Percentiles rank a stretch among this genome's conserved stretches.
Conservation (phyloP, 257 asterid species). For the Penstemon newberryi region DNA sequence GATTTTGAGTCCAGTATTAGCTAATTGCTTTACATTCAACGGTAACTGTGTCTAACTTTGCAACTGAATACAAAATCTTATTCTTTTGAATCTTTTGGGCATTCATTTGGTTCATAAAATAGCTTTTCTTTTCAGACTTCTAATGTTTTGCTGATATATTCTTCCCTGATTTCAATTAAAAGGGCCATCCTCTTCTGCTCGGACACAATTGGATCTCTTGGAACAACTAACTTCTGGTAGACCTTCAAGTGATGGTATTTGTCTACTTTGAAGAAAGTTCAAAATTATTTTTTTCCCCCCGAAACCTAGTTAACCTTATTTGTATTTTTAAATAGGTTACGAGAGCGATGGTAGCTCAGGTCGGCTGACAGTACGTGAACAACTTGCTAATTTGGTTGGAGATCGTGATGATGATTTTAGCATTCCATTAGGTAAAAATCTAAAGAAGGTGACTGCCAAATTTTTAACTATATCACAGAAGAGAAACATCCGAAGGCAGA, state of each 20-base stretch:
- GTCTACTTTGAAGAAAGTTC: not conserved
- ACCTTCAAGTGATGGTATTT: slow-evolving; percentile 49
- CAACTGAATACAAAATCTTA: not conserved
- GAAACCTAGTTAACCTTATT: slow-evolving; percentile 1
- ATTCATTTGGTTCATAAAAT: slow-evolving; percentile 3
- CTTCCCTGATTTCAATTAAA: slow-evolving; percentile 14
- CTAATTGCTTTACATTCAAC: not conserved
- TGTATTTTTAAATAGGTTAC: slow-evolving; percentile 46
- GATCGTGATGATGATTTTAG: slow-evolving; percentile 70
- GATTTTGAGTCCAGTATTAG: not conserved
- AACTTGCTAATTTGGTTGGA: slow-evolving; percentile 67
- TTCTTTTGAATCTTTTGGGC: not conserved
- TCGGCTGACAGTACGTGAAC: slow-evolving; percentile 62
- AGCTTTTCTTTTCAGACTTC: not conserved
- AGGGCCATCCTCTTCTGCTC: slow-evolving; percentile 73
- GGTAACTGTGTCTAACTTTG: not conserved
- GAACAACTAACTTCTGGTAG: slow-evolving; percentile 72
- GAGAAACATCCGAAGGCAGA: slow-evolving; percentile 85
- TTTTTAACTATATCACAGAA: slow-evolving; percentile 81
- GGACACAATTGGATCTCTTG: slow-evolving; percentile 73
- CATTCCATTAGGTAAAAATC: slow-evolving; percentile 81
- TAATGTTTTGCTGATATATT: slow-evolving; percentile 5
- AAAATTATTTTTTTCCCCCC: not conserved
- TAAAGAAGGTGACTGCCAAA: slow-evolving; percentile 72
- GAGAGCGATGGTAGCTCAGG: slow-evolving; percentile 53